phyloP scores from a whole-genome alignment of 176 grass and related monocot species.

The Eragrostis nindensis region DNA sequence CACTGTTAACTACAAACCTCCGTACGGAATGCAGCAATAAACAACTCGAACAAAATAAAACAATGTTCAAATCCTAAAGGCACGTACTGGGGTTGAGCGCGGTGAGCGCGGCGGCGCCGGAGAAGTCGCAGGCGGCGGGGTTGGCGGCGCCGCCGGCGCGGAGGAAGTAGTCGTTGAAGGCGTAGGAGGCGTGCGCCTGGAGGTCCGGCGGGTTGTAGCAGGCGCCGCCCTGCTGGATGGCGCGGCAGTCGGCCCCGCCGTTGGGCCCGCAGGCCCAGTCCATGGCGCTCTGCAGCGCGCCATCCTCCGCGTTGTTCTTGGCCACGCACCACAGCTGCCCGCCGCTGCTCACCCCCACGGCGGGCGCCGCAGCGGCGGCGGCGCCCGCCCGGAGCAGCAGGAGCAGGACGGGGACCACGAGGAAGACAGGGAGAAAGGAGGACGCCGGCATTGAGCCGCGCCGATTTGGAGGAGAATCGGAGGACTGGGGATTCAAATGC shows the following conservation, averaged over 20 bases:
- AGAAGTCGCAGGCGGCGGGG: constrained; percentile 66
- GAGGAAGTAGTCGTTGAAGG: constrained; percentile 81
- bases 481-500: constrained; percentile 8
- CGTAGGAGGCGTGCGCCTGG: constrained; percentile 66
- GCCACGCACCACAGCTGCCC: constrained; percentile 79
- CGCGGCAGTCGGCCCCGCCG: constrained; percentile 62
- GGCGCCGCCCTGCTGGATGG: constrained; percentile 66
- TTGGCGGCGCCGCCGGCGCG: constrained; percentile 48
- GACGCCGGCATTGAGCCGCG: constrained; percentile 28
- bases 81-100: constrained; percentile 64
- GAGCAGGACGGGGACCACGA: constrained; percentile 25
- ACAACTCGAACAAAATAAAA: neutral
- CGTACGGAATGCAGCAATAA: neutral
- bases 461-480: constrained; percentile 11
- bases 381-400: neutral
- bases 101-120: constrained; percentile 73
- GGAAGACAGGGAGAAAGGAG: neutral
- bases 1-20: constrained; percentile 18
- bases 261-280: constrained; percentile 67
- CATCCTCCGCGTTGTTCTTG: constrained; percentile 78
- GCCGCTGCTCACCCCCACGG: constrained; percentile 30
- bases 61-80: constrained; percentile 7
- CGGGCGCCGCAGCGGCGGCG: neutral
- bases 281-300: constrained; percentile 62
- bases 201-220: constrained; percentile 69